phyloP scores from a whole-genome alignment of 495 filamentous ascomycete genomes.

The Hypoxylon fragiforme region DNA sequence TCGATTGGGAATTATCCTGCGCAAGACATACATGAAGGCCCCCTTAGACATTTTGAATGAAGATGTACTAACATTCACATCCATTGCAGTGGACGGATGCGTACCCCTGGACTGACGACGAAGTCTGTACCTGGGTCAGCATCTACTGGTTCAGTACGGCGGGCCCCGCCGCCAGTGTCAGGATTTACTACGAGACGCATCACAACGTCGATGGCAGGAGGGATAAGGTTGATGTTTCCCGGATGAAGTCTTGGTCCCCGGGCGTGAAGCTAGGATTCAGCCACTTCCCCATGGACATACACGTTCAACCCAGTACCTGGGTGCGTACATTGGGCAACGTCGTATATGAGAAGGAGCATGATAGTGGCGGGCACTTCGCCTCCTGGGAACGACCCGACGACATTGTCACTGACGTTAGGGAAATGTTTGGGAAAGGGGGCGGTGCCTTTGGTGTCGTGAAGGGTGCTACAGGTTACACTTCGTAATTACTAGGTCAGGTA shows the following conservation, averaged over 20 bases:
- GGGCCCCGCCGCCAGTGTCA: conserved; percentile 57
- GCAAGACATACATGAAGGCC: not conserved
- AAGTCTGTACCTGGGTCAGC: conserved; percentile 66
- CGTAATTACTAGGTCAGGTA: no score
- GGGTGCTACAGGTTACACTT: conserved; percentile 41
- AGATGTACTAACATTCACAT: not conserved
- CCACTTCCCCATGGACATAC: conserved; percentile 59
- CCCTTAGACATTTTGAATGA: no score
- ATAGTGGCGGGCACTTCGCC: conserved; percentile 67
- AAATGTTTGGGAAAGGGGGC: conserved; percentile 56
- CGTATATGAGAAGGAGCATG: conserved; percentile 58
- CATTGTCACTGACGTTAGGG: conserved; percentile 57
- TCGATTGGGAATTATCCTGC: not conserved
- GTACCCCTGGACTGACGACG: conserved; percentile 70
- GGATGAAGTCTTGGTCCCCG: conserved; percentile 36
- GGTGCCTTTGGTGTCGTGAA: conserved; percentile 35
- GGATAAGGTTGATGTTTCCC: conserved; percentile 20
- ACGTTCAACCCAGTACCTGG: conserved; percentile 55
- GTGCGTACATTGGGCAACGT: conserved; percentile 57
- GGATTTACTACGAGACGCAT: conserved; percentile 64
- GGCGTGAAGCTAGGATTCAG: conserved; percentile 60
- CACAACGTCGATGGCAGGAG: conserved; percentile 32
- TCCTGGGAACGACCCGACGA: conserved; percentile 61
- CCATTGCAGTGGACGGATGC: conserved; percentile 58
- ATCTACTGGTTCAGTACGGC: conserved; percentile 64